Evolutionary conservation across 2,329 filamentous ascomycete species (phyloP).

Genomic region (Geosmithia morbida): DNA sequence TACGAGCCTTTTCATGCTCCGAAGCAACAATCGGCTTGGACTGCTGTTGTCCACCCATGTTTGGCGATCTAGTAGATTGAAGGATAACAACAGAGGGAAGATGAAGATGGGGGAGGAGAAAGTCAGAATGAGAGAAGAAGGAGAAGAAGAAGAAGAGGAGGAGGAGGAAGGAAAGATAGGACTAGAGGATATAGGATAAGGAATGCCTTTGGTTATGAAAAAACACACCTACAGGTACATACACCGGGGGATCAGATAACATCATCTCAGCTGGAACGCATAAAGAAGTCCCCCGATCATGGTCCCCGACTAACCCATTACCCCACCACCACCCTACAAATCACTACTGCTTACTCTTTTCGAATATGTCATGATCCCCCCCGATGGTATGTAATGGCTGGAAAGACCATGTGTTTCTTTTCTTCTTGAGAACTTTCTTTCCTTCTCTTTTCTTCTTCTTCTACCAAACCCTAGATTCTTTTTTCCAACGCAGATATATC

Average conservation of each 20-base stretch:
- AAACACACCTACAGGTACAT: no score
- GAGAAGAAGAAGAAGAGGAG: background rate
- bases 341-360: background rate
- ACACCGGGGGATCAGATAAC: background rate
- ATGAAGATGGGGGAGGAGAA: slow-evolving; percentile 8
- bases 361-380: no score
- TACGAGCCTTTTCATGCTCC: slow-evolving; percentile 25
- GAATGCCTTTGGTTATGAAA: background rate
- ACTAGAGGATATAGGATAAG: background rate
- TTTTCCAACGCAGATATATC: no score
- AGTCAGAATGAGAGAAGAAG: background rate
- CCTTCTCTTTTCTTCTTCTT: no score
- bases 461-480: no score
- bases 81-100: no score
- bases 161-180: background rate
- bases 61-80: no score
- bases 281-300: background rate
- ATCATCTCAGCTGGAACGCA: background rate
- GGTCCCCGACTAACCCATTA: background rate
- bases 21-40: slow-evolving; percentile 20
- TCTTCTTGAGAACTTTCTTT: no score
- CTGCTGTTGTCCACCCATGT: background rate
- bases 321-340: background rate
- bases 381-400: no score
- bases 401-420: no score